Percentiles rank a stretch among this genome's conserved stretches.
phyloP scores from a whole-genome alignment of 352 stramenopile species.

The Pythium dissimile region DNA sequence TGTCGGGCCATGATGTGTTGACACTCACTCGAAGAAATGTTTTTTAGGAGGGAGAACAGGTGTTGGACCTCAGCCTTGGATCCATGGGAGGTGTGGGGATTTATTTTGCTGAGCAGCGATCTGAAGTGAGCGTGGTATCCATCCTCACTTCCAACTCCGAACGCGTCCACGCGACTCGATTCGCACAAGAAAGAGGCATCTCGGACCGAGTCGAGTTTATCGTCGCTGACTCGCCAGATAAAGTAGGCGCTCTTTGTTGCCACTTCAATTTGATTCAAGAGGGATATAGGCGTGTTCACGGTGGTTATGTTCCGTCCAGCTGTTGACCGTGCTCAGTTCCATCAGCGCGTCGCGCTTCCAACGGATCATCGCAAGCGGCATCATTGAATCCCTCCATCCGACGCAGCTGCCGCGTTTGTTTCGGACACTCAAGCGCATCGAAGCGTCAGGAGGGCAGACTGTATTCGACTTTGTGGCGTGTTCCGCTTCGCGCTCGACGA shows the following conservation, averaged over 20 bases:
- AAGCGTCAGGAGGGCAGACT: constrained; percentile 44
- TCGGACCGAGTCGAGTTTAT: constrained; percentile 70
- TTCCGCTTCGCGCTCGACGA: constrained; percentile 57
- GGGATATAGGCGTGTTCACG: background rate
- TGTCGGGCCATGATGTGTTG: background rate
- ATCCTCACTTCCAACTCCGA: constrained; percentile 59
- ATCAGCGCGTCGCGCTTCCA: constrained; percentile 65
- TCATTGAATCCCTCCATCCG: constrained; percentile 50
- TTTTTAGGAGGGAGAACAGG: constrained; percentile 38
- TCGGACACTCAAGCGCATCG: constrained; percentile 60
- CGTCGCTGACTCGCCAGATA: constrained; percentile 55
- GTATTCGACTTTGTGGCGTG: constrained; percentile 73
- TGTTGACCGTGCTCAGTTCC: constrained; percentile 51
- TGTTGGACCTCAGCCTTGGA: constrained; percentile 83
- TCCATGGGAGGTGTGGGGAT: constrained; percentile 79
- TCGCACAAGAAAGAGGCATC: constrained; percentile 56
- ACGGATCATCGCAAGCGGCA: constrained; percentile 51
- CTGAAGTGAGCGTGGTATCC: constrained; percentile 43
- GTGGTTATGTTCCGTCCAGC: constrained; percentile 15
- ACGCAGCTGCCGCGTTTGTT: constrained; percentile 49
- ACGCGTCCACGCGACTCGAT: constrained; percentile 48
- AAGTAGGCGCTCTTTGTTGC: too few relatives aligned
- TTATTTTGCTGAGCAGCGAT: constrained; percentile 60
- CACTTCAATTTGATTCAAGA: too few relatives aligned
- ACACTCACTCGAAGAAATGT: background rate